Base-by-base conservation (phyloP, 768 basidiomycete genomes). In the Panaeolus papilionaceus region DNA sequence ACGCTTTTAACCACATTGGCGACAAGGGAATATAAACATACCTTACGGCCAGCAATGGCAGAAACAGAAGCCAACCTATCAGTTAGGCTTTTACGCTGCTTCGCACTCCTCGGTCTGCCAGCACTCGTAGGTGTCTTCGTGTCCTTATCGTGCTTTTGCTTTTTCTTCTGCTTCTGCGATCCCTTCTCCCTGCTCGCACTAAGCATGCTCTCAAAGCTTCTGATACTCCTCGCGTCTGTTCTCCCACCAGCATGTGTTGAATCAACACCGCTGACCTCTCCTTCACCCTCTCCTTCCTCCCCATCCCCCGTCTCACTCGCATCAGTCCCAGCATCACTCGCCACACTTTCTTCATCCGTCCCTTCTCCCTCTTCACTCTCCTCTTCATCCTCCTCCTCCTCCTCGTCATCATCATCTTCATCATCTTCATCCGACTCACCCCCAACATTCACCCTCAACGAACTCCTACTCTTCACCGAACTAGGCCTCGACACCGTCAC, bases 131-230 rank as follows among this genome's bases (percentile, higher is more conserved):
- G 47, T n/a, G n/a, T 49, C 47, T 49, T 49, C 20, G 20, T 49
- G 23, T 49, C 47, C 47, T 49, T 20, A 14, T 49, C 47, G 1
- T 49, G 47, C 7, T 20, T 33, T 33, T 0, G 14, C 28, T 58
- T 58, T 33, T 16, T 28, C 54, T 58, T 37, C 58, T 20, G 7
- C 42, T 63, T 70, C 26, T 39, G 39, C 58, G 20, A 11, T 23
- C n/a, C 38, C 65, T 37, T 71, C 26, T 16, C 10, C 33, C 64
- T 64, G 69, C 82, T 79, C 42, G 82, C 81, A 73, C 83, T 89
- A 84, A 94, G 81, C 94, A 94, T 95, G 70, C 87, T 95, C 81
- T 90, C 91, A 73, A 96, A 95, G 75, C 94, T 96, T 70, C 88
- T 81, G 64, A 96, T 92, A 71, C 94, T 95, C 78, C 91, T 83